Percentiles rank a stretch among this genome's conserved stretches.
Evolutionary conservation across 1,139 yeast species (phyloP).

Genomic region (Scheffersomyces titani): DNA sequence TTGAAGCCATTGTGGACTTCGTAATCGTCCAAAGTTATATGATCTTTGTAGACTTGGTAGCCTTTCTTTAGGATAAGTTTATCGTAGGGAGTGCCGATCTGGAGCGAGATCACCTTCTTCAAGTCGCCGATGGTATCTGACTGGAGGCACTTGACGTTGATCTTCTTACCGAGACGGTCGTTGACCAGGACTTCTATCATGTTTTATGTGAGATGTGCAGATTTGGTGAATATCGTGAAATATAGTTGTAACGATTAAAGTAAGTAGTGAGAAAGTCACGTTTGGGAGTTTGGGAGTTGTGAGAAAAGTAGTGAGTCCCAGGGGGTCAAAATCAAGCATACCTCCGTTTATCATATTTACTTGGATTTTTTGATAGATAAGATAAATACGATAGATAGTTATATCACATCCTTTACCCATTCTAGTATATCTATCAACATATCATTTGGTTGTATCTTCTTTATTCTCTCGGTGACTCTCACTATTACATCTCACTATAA

Average conservation of each 20-base stretch:
- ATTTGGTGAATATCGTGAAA: neutral
- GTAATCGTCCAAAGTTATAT: conserved; percentile 86
- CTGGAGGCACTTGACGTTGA: conserved; percentile 80
- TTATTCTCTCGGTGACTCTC: neutral
- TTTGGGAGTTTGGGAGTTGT: too few species aligned
- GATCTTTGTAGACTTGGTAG: conserved; percentile 81
- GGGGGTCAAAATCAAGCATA: too few species aligned
- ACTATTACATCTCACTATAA: neutral
- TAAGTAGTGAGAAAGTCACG: too few species aligned
- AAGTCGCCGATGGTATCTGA: conserved; percentile 91
- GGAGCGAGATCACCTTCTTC: conserved; percentile 79
- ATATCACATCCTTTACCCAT: too few species aligned
- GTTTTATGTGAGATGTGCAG: neutral
- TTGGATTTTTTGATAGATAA: too few species aligned
- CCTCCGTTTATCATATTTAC: too few species aligned
- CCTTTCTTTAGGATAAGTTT: conserved; percentile 73
- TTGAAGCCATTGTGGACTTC: conserved; percentile 91
- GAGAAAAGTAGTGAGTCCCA: too few species aligned
- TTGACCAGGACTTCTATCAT: conserved; percentile 19
- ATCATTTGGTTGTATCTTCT: neutral
- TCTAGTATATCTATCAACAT: neutral
- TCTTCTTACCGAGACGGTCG: conserved; percentile 76
- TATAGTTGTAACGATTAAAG: conserved; percentile 1
- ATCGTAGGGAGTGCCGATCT: conserved; percentile 72
- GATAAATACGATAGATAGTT: too few species aligned